Base-by-base conservation (phyloP, 371 early-diverging fungal species). In the Zychaea mexicana region DNA sequence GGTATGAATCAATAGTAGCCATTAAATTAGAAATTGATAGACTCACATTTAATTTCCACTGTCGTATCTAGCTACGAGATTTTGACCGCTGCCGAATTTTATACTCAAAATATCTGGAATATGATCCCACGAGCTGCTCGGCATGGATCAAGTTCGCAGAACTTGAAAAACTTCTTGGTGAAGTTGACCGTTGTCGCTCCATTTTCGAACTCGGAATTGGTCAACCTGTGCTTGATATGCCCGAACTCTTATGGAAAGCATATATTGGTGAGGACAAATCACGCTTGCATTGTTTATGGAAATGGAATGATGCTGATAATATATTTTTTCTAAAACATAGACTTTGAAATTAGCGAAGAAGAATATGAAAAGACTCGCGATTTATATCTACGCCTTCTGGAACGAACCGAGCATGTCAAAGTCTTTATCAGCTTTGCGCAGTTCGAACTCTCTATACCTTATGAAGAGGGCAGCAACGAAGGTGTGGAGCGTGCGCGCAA, bases 141-240 rank as follows among this genome's bases (percentile, higher is more conserved):
- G 93, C 95, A 7, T 99, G 98, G 98, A 91, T 97, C 60, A 94
- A 95, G 65, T 98, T 90, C 83, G 94, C 97, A 24, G 92, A 93
- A 66, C 70, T 99, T 33, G 99, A 99, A 74, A 73, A 73, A 22
- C 85, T 87, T 61, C 68, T 99, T 57, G 95, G 91, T 38, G 98
- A 99, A 64, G 69, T 72, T n/a, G 96, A 96, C 4, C 85, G 98
- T 52, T 81, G 89, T 2, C 84, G 94, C 32, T 95, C 91, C 27
- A 88, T 99, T 38, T 96, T 93, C 73, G 95, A 96, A 57, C 72
- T 98, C 65, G 98, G 95, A 2, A 85, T 97, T 36, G 77, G 82
- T 38, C 96, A 96, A 76, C 89, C 89, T 0, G 85, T 83, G 3
- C 73, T 98, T 58, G 97, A 98, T 62, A 95, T 96, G 96, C 98